Conservation (phyloP, 106 monocot genomes). For the Dioscorea zingiberensis region DNA sequence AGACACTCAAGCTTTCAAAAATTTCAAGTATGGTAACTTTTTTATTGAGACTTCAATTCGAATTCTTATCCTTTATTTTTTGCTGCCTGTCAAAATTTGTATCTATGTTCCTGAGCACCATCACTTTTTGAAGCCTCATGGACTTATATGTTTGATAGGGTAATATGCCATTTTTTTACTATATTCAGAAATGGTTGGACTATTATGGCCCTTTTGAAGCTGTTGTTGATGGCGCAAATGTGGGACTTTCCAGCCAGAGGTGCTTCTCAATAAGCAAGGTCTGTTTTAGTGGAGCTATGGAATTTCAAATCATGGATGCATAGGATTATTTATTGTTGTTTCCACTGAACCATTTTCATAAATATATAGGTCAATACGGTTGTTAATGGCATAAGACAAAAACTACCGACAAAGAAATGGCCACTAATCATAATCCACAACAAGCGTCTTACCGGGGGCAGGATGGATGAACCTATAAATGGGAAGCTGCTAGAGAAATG, state of each 20-base stretch:
- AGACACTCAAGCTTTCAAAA: slow-evolving; percentile 53
- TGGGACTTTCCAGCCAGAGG: slow-evolving; percentile 70
- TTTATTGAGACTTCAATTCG: too few relatives aligned
- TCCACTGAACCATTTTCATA: neutral
- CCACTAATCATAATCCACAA: slow-evolving; percentile 80
- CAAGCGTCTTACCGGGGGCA: slow-evolving; percentile 42
- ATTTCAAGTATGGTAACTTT: slow-evolving; percentile 44
- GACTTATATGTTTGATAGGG: neutral
- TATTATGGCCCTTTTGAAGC: slow-evolving; percentile 95
- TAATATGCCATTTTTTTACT: neutral
- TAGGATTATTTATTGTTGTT: too few relatives aligned
- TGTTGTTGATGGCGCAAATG: slow-evolving; percentile 88
- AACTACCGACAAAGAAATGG: slow-evolving; percentile 65
- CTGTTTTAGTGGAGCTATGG: neutral
- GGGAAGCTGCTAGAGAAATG: slow-evolving; percentile 75
- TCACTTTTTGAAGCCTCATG: neutral
- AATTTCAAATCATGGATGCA: too few relatives aligned
- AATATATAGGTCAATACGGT: slow-evolving; percentile 66
- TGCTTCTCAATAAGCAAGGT: slow-evolving; percentile 68
- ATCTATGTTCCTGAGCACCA: too few relatives aligned
- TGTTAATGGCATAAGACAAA: slow-evolving; percentile 71
- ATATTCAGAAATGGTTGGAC: slow-evolving; percentile 72
- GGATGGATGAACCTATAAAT: slow-evolving; percentile 40
- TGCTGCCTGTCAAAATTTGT: too few relatives aligned
- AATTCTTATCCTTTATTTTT: too few relatives aligned